Conservation (phyloP, 176 grass and related monocot species). For the Thinopyrum elongatum region DNA sequence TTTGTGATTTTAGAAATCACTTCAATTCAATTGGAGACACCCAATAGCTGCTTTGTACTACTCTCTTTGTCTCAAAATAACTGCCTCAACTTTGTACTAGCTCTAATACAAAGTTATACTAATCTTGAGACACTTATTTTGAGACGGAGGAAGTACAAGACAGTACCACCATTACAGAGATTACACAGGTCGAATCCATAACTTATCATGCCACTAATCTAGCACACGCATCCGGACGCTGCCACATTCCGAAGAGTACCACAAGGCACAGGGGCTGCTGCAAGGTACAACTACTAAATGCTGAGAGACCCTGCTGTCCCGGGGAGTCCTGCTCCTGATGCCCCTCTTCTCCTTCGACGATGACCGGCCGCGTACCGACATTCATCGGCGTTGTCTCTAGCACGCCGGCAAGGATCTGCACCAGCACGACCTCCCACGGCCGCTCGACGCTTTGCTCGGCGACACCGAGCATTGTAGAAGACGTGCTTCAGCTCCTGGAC, state of each 20-base stretch:
- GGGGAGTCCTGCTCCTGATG: slow-evolving; percentile 25
- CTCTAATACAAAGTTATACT: too few species aligned
- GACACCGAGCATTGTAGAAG: slow-evolving; percentile 84
- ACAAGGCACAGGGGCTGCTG: slow-evolving; percentile 7
- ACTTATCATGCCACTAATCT: background rate
- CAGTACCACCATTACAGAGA: background rate
- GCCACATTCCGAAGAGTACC: background rate
- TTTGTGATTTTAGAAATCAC: background rate
- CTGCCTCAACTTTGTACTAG: too few species aligned
- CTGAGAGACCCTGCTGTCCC: slow-evolving; percentile 46
- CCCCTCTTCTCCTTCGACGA: background rate
- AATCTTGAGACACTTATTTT: too few species aligned
- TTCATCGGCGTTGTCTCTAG: background rate
- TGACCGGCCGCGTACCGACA: background rate
- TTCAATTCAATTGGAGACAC: background rate
- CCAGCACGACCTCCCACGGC: slow-evolving; percentile 66
- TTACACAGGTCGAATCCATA: background rate
- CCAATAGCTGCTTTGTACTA: slow-evolving; percentile 2
- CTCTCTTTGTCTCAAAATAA: too few species aligned
- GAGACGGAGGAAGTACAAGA: too few species aligned
- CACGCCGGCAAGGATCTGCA: slow-evolving; percentile 64
- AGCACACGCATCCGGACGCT: background rate
- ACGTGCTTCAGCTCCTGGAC: slow-evolving; percentile 59
- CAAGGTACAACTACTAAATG: slow-evolving; percentile 21
- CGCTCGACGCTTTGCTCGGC: slow-evolving; percentile 74